Evolutionary conservation across 2,329 filamentous ascomycete genomes (phyloP).

Genomic region (Fusarium tupiense): DNA sequence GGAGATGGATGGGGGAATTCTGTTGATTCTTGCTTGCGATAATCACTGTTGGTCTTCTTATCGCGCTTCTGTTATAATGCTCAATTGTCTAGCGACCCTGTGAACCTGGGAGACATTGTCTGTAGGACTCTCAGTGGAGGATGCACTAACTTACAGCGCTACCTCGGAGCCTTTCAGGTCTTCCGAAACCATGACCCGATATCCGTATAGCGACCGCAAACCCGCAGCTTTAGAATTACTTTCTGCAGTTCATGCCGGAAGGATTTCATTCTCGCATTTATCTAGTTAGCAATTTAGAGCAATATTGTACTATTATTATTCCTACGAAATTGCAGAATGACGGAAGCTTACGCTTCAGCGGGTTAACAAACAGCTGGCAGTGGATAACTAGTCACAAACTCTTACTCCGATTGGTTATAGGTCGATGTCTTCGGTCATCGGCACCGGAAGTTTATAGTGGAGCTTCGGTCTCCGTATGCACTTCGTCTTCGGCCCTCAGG

Average conservation of each 20-base stretch:
- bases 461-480: not conserved
- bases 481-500: not conserved
- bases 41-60: not conserved
- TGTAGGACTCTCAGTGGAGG: not conserved
- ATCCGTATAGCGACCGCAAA: not conserved
- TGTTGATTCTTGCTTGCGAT: not conserved
- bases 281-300: too few relatives aligned
- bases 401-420: not conserved
- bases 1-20: too few relatives aligned
- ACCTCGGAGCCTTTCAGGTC: not conserved
- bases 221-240: not conserved
- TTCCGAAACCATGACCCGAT: not conserved
- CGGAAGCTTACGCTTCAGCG: not conserved
- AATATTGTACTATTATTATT: not conserved
- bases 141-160: not conserved
- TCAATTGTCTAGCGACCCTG: not conserved
- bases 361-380: not conserved
- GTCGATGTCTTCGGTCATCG: not conserved
- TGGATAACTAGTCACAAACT: not conserved
- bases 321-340: too few relatives aligned
- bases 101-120: not conserved
- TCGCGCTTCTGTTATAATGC: not conserved
- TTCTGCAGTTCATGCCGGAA: not conserved
- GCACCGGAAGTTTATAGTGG: not conserved
- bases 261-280: not conserved